A percentile compares a stretch with the other conserved stretches of the same genome.
Conservation (phyloP, 2,329 filamentous ascomycete genomes). For the Kalmusia sp. region DNA sequence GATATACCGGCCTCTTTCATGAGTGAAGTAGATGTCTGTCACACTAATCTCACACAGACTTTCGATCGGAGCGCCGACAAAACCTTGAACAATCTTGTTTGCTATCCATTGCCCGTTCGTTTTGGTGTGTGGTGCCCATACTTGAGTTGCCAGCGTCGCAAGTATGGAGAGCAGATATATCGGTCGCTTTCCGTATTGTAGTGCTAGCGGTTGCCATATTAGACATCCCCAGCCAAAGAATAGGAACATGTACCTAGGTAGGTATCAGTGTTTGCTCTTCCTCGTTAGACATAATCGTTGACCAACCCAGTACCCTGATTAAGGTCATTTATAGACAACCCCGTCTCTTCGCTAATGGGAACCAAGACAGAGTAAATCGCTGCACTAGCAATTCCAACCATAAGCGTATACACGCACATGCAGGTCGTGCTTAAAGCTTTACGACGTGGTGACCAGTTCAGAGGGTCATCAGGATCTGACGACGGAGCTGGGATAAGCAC, state of each 20-base stretch:
- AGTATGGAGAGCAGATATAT: conserved; percentile 55
- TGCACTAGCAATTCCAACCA: conserved; percentile 57
- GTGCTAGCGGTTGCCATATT: conserved; percentile 61
- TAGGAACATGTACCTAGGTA: conserved; percentile 56
- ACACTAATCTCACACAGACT: conserved; percentile 57
- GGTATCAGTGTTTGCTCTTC: background rate
- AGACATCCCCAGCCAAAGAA: conserved; percentile 60
- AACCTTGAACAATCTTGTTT: conserved; percentile 56
- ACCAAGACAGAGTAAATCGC: conserved; percentile 60
- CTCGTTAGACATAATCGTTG: background rate
- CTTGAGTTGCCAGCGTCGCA: conserved; percentile 47
- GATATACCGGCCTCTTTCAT: conserved; percentile 41
- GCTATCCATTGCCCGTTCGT: conserved; percentile 57
- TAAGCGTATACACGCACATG: conserved; percentile 57
- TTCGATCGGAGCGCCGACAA: conserved; percentile 58
- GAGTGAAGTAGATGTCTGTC: conserved; percentile 49
- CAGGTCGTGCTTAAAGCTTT: conserved; percentile 37
- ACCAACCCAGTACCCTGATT: conserved; percentile 56
- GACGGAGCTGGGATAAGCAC: conserved; percentile 50
- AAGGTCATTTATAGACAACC: conserved; percentile 53
- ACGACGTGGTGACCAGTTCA: conserved; percentile 41
- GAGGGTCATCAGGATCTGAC: conserved; percentile 42
- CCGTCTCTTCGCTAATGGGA: conserved; percentile 56
- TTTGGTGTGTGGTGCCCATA: conserved; percentile 46
- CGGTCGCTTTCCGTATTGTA: conserved; percentile 60